These are phyloP conservation scores for Mycena rebaudengoi DNA, from an alignment of 768 basidiomycete genomes.

Conservation along the genomic window DNA sequence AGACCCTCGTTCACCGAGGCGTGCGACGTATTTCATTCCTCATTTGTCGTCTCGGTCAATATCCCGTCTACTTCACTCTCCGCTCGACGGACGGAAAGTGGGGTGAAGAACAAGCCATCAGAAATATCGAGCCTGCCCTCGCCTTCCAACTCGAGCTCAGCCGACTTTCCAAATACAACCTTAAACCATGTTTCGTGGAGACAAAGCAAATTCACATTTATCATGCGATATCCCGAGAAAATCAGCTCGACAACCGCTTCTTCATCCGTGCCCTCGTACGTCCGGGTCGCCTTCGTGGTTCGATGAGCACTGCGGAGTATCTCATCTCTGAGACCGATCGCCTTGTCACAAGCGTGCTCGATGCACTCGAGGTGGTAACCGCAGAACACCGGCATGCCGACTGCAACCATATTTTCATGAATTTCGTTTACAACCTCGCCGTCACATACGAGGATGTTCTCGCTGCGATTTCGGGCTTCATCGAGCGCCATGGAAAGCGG, in stretches of 20 bases:
- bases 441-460: slow-evolving; percentile 97
- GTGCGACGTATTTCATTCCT: slow-evolving; percentile 93
- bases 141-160: slow-evolving; percentile 98
- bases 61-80: slow-evolving; percentile 94
- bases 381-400: slow-evolving; percentile 92
- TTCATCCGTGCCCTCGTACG: slow-evolving; percentile 97
- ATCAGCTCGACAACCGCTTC: slow-evolving; percentile 97
- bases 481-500: slow-evolving; percentile 97
- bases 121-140: slow-evolving; percentile 97
- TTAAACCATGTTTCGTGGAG: slow-evolving; percentile 96
- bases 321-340: slow-evolving; percentile 98
- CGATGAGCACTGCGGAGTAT: slow-evolving; percentile 96
- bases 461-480: slow-evolving; percentile 97
- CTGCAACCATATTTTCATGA: slow-evolving; percentile 99
- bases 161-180: slow-evolving; percentile 95
- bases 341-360: slow-evolving; percentile 91
- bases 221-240: slow-evolving; percentile 93
- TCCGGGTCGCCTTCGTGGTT: slow-evolving; percentile 91
- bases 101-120: slow-evolving; percentile 95
- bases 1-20: slow-evolving; percentile 73
- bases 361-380: slow-evolving; percentile 93
- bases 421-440: slow-evolving; percentile 96
- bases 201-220: slow-evolving; percentile 99
- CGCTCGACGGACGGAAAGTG: slow-evolving; percentile 78
- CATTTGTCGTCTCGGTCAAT: slow-evolving; percentile 89